These are phyloP conservation scores for Colletotrichum chrysophilum DNA, from an alignment of 2,329 filamentous ascomycete genomes.

Conservation along the genomic window DNA sequence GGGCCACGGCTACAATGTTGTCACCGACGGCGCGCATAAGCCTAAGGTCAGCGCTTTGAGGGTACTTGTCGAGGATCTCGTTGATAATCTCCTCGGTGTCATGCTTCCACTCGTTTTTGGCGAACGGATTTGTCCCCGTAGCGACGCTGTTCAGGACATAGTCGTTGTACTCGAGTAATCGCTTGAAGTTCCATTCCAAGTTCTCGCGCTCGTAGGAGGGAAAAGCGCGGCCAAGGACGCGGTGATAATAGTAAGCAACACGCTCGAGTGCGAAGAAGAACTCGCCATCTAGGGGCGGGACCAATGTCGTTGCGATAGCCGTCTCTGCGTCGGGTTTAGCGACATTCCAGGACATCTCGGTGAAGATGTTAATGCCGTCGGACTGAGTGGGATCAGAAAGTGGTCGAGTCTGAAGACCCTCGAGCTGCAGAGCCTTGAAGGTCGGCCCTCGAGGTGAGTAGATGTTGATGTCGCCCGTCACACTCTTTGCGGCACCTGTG, in stretches of 20 bases:
- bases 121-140: neutral
- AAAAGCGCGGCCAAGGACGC: neutral
- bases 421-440: neutral
- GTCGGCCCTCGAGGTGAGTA: neutral
- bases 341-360: neutral
- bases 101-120: neutral
- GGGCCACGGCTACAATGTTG: conserved; percentile 32
- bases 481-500: neutral
- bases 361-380: neutral
- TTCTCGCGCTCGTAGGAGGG: neutral
- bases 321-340: neutral
- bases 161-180: neutral
- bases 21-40: conserved; percentile 28
- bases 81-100: neutral
- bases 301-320: neutral
- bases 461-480: neutral
- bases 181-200: neutral
- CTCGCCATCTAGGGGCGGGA: neutral
- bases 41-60: neutral
- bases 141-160: neutral
- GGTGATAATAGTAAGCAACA: neutral
- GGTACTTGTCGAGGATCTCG: neutral
- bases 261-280: neutral
- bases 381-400: neutral
- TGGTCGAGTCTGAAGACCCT: neutral